Evolutionary conservation across 2,329 filamentous ascomycete genomes (phyloP).

Genomic region (Botrytis pseudocinerea): DNA sequence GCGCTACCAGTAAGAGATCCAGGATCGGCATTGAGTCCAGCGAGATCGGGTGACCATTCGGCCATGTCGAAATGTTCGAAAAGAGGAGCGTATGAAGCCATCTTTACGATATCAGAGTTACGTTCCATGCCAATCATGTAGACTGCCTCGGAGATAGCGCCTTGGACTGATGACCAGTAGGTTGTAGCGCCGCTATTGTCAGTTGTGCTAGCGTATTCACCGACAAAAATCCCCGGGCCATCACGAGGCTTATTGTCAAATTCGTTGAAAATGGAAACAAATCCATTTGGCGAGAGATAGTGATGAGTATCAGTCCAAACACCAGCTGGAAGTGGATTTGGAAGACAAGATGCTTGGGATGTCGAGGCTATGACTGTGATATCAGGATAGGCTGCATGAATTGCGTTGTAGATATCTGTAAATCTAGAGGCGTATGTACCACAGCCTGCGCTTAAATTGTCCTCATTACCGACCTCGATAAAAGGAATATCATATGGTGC

Average conservation of each 20-base stretch:
- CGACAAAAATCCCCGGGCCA: conserved; percentile 25
- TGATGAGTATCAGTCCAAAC: conserved; percentile 29
- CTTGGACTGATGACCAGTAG: conserved; percentile 26
- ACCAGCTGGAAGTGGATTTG: conserved; percentile 22
- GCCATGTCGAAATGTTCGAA: conserved; percentile 41
- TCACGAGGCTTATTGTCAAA: conserved; percentile 24
- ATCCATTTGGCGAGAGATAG: conserved; percentile 19
- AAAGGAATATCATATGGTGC: conserved; percentile 51
- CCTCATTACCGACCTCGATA: conserved; percentile 45
- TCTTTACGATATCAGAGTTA: conserved; percentile 28
- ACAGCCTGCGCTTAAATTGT: conserved; percentile 46
- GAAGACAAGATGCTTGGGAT: conserved; percentile 22
- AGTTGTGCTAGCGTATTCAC: conserved; percentile 29
- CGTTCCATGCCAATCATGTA: conserved; percentile 30
- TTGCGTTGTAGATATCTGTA: conserved; percentile 49
- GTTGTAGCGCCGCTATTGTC: conserved; percentile 22
- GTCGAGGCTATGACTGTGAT: conserved; percentile 46
- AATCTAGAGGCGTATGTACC: conserved; percentile 46
- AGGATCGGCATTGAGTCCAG: conserved; percentile 27
- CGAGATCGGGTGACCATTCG: conserved; percentile 32
- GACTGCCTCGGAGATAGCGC: conserved; percentile 27
- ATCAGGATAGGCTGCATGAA: conserved; percentile 42
- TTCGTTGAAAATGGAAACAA: conserved; percentile 26
- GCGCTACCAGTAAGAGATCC: conserved; percentile 25
- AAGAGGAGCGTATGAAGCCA: conserved; percentile 36